Evolutionary conservation across 1,284 basidiomycete species (phyloP).

Genomic region (Agroathelia rolfsii): DNA sequence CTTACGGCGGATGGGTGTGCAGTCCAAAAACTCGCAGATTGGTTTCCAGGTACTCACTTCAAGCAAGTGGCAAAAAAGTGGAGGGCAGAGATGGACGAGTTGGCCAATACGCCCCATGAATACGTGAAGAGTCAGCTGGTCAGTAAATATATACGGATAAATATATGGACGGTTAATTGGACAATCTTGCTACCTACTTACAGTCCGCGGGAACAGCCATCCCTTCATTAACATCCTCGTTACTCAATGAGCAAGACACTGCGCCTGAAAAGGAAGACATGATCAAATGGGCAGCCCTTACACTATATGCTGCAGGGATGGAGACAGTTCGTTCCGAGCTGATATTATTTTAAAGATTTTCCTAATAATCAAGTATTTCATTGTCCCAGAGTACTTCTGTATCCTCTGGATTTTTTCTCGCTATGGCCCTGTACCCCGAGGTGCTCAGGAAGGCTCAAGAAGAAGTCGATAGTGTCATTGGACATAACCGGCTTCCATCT

Average conservation of each 20-base stretch:
- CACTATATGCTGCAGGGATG: conserved; percentile 7
- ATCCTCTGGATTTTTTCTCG: conserved; percentile 28
- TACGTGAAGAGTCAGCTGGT: conserved; percentile 15
- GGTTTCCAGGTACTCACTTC: conserved; percentile 20
- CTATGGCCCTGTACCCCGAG: conserved; percentile 25
- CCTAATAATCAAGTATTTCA: too few species aligned
- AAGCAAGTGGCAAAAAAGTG: conserved; percentile 13
- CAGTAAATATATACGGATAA: background rate
- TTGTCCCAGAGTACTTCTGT: too few species aligned
- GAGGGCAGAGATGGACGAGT: conserved; percentile 11
- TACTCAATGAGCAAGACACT: background rate
- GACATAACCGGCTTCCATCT: too few species aligned
- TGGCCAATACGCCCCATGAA: conserved; percentile 13
- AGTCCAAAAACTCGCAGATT: too few species aligned
- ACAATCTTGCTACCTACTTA: background rate
- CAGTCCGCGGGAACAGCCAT: conserved; percentile 1
- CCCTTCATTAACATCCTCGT: conserved; percentile 3
- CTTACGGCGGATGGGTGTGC: conserved; percentile 13
- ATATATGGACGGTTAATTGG: background rate
- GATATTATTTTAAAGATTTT: too few species aligned
- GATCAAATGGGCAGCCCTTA: conserved; percentile 6
- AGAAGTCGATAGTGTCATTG: too few species aligned
- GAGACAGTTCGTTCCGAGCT: conserved; percentile 7
- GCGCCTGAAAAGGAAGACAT: conserved; percentile 4
- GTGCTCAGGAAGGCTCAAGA: too few species aligned